Conservation (phyloP, 2,329 filamentous ascomycete genomes). For the Botrytis elliptica region DNA sequence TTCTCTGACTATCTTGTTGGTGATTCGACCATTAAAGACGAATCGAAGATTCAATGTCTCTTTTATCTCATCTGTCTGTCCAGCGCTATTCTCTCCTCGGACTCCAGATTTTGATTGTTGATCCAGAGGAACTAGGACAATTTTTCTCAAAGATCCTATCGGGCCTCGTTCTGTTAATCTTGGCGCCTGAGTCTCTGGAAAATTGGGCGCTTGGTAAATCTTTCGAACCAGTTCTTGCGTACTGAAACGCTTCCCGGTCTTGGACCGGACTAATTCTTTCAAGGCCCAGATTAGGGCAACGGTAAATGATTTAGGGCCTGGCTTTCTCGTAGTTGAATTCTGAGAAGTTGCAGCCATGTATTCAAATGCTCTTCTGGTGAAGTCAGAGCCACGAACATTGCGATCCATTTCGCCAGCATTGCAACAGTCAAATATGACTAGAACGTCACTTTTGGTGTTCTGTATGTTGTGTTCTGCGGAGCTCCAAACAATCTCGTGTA, state of each 20-base stretch:
- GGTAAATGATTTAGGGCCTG: constrained; percentile 12
- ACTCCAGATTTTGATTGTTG: background rate
- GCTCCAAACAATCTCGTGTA: constrained; percentile 9
- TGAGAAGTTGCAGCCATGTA: constrained; percentile 24
- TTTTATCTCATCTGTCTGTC: background rate
- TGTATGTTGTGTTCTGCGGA: constrained; percentile 7
- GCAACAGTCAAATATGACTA: constrained; percentile 32
- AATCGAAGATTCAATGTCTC: background rate
- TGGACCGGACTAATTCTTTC: background rate
- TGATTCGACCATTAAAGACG: background rate
- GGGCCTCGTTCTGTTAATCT: background rate
- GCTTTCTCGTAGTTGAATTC: constrained; percentile 24
- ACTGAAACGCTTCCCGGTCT: background rate
- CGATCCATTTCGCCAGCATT: constrained; percentile 23
- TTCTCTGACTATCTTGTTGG: background rate
- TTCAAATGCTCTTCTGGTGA: constrained; percentile 25
- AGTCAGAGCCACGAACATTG: background rate
- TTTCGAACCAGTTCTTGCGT: background rate
- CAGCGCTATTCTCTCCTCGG: background rate
- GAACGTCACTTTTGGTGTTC: constrained; percentile 22
- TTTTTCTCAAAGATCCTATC: background rate
- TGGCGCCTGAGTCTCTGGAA: constrained; percentile 22
- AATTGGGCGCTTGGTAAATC: constrained; percentile 22
- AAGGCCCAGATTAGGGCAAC: constrained; percentile 13
- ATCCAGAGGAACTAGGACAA: constrained; percentile 10